Conservation (phyloP, 306 rosid species). For the Gillenia trifoliata region DNA sequence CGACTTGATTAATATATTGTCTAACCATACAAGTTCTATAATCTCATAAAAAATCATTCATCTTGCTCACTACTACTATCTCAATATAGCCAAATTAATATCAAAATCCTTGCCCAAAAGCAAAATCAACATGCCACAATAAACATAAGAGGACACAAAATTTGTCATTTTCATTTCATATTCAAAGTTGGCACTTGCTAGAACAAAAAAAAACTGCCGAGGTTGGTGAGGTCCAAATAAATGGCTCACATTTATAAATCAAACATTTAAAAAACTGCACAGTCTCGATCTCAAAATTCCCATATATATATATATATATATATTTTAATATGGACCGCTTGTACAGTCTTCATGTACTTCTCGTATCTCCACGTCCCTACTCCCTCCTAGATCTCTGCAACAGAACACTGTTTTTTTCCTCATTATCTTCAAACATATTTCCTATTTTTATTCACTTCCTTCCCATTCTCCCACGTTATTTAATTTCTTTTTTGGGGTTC, state of each 20-base stretch:
- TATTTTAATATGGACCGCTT: constrained; percentile 33
- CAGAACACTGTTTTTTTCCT: constrained; percentile 25
- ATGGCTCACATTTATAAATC: not conserved
- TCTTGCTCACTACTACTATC: not conserved
- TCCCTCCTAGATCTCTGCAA: constrained; percentile 43
- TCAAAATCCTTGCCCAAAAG: not conserved
- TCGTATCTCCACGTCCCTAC: constrained; percentile 51
- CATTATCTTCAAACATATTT: not conserved
- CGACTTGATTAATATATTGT: no score
- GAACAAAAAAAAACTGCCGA: not conserved
- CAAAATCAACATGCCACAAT: not conserved
- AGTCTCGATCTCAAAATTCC: constrained; percentile 1
- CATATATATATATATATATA: no score
- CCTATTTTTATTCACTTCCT: not conserved
- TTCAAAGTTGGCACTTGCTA: not conserved
- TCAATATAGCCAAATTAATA: not conserved
- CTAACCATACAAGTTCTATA: no score
- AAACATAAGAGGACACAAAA: not conserved
- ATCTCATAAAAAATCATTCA: no score
- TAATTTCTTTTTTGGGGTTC: not conserved
- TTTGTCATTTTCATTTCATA: not conserved
- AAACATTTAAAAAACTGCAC: not conserved
- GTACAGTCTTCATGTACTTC: constrained; percentile 32
- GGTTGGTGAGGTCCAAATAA: not conserved
- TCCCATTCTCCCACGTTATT: constrained; percentile 21